phyloP scores from a whole-genome alignment of 1,139 yeast species.

The Kazachstania sp. region DNA sequence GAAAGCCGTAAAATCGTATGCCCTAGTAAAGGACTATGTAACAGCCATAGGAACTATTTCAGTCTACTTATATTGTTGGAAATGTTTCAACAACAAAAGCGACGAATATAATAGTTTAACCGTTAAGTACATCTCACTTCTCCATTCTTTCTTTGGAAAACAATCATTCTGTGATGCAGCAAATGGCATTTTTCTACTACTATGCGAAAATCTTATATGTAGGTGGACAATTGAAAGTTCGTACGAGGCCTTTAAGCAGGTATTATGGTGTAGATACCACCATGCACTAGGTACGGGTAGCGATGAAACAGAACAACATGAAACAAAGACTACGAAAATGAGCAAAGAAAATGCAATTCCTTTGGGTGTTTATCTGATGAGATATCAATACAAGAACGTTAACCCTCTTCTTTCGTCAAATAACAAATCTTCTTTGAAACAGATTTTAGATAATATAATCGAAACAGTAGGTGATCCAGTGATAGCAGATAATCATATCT shows the following conservation, averaged over 20 bases:
- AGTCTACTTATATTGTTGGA: constrained; percentile 32
- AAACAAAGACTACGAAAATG: constrained; percentile 40
- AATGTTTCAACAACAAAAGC: constrained; percentile 5
- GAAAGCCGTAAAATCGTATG: constrained; percentile 30
- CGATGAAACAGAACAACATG: constrained; percentile 60
- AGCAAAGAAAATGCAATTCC: constrained; percentile 45
- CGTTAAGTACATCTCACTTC: constrained; percentile 37
- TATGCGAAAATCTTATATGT: constrained; percentile 50
- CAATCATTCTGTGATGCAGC: constrained; percentile 62
- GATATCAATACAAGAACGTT: constrained; percentile 48
- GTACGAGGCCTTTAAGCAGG: constrained; percentile 57
- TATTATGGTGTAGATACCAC: constrained; percentile 72
- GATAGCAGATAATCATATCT: constrained; percentile 33
- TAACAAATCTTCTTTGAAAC: constrained; percentile 58
- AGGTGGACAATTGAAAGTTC: constrained; percentile 38
- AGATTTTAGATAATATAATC: constrained; percentile 60
- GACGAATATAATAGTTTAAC: constrained; percentile 18
- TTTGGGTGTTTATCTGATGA: constrained; percentile 54
- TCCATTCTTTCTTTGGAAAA: constrained; percentile 70
- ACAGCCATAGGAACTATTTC: constrained; percentile 38
- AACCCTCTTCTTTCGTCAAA: constrained; percentile 52
- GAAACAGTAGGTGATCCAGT: constrained; percentile 69
- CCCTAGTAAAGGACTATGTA: constrained; percentile 46
- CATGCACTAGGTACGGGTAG: constrained; percentile 51
- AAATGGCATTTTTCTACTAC: constrained; percentile 51